Evolutionary conservation across 208 protist genomes (phyloP), one percentile per base, ranked within the genome.

Genomic region (Trypanosomatidae sp.): DNA sequence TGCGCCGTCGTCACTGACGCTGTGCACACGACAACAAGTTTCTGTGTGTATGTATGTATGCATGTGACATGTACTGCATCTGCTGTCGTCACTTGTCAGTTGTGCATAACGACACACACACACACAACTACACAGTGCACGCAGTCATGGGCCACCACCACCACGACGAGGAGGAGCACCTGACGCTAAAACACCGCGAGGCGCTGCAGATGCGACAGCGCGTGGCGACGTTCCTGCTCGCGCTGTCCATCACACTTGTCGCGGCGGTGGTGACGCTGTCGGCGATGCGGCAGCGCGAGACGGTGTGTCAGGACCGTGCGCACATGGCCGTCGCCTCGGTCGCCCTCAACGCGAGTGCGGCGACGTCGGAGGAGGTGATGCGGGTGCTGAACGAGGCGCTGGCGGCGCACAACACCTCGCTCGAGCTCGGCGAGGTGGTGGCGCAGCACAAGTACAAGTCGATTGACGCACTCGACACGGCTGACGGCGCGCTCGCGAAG

Each of bases 261-360:
- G 71, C 67, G 4, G 54, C 79, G 19, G 42, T 79, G 11, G 65
- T 88, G 28, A 56, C 67, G 4, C 63, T 88, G 11, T 65, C 75
- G 2, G 77, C 66, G 0, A 53, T 92, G 7, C 77, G 80, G 44
- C 59, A 61, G 33, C 61, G 66, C 28, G 66, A 74, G 22, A 43
- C 75, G 4, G 50, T 27, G 2, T 92, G 82, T 51, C 82, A 92
- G 60, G 61, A 71, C n/a, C 73, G 73, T 16, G 74, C 77, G 1
- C 43, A 72, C 42, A 49, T 69, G 39, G 66, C 57, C 2, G 22
- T 72, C 21, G 68, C 66, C 22, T 52, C 59, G n/a, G 39, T 71
- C 13, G 50, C 72, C 13, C 30, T 77, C 0, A 39, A 28, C 8
- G 33, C 70, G 7, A 15, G 11, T 35, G 47, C 15, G 2, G 27